Evolutionary conservation across 1,139 yeast species (phyloP).

Genomic region (Magnusiomyces ingens): DNA sequence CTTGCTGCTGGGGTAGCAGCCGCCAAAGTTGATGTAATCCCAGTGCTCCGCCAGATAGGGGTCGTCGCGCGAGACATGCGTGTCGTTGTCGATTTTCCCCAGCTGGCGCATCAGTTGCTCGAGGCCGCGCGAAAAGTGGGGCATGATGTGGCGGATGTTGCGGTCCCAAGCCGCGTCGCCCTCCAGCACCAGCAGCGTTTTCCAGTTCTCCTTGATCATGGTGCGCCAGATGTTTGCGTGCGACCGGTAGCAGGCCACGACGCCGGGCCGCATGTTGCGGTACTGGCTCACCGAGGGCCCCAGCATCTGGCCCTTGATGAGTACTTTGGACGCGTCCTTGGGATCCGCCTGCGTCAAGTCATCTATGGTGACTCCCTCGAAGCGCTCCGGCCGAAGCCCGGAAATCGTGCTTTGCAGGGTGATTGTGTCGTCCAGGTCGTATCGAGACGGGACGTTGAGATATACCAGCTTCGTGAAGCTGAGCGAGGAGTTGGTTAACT

Average conservation of each 20-base stretch:
- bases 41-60: constrained; percentile 10
- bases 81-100: no score
- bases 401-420: background rate
- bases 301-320: no score
- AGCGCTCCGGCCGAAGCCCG: background rate
- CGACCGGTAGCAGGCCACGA: constrained; percentile 2
- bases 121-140: background rate
- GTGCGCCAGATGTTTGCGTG: constrained; percentile 9
- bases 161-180: background rate
- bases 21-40: constrained; percentile 12
- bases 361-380: background rate
- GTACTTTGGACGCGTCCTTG: no score
- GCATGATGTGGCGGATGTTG: background rate
- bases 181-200: background rate
- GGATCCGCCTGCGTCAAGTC: no score
- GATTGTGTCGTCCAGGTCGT: background rate
- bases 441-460: background rate
- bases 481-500: background rate
- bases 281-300: no score
- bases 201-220: constrained; percentile 3
- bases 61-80: constrained; percentile 2
- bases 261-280: background rate
- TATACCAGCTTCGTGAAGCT: background rate
- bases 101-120: background rate
- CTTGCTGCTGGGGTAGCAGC: constrained; percentile 3